A percentile compares a stretch with the other conserved stretches of the same genome.
These are phyloP conservation scores for Suhomyces atakaporum DNA, from an alignment of 1,139 yeast genomes.

Conservation along the genomic window DNA sequence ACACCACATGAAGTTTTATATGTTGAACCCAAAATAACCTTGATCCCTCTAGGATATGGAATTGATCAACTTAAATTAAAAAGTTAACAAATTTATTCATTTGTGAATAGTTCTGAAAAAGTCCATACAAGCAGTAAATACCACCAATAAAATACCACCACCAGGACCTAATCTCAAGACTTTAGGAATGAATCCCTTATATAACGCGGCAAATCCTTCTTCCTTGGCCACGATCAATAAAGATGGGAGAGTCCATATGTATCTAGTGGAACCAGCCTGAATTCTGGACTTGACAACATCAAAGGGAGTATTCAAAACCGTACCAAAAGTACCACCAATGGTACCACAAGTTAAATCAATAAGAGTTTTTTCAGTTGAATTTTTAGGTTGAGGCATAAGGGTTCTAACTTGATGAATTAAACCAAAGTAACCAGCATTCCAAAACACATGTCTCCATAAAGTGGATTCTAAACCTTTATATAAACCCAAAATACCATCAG, in stretches of 20 bases:
- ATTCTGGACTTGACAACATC: conserved; percentile 98
- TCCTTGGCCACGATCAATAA: conserved; percentile 75
- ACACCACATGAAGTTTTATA: not conserved
- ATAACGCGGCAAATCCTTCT: conserved; percentile 56
- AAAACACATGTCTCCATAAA: conserved; percentile 91
- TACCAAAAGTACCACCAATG: conserved; percentile 96
- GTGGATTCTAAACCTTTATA: conserved; percentile 97
- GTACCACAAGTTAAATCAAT: conserved; percentile 92
- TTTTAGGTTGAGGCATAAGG: conserved; percentile 75
- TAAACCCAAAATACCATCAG: conserved; percentile 79
- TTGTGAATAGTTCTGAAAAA: conserved; percentile 73
- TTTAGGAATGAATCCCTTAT: conserved; percentile 95
- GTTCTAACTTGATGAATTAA: conserved; percentile 84
- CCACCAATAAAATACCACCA: conserved; percentile 96
- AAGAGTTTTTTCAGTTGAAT: conserved; percentile 67
- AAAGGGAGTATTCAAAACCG: conserved; percentile 90
- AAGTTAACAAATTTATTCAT: not conserved
- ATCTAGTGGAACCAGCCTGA: conserved; percentile 84
- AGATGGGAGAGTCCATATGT: conserved; percentile 91
- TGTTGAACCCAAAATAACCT: too few relatives aligned
- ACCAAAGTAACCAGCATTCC: conserved; percentile 99
- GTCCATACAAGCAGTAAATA: conserved; percentile 92
- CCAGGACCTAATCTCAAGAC: conserved; percentile 98
- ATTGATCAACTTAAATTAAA: not conserved
- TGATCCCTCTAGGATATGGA: too few relatives aligned